Evolutionary conservation across 768 basidiomycete genomes (phyloP).

Genomic region (Boletus fagicola): DNA sequence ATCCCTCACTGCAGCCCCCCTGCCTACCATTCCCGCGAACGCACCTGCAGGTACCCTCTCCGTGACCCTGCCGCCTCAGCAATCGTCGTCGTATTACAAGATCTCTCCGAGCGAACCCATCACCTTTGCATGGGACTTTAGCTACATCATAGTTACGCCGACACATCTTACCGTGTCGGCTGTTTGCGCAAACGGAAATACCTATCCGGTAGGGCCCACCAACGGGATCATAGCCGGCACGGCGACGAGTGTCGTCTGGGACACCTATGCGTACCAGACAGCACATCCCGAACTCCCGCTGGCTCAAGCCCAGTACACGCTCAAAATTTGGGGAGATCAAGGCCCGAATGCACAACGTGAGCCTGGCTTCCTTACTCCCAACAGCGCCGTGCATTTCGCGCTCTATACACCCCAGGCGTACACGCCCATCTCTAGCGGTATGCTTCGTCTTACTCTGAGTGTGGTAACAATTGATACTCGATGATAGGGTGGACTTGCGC

Average conservation of each 20-base stretch:
- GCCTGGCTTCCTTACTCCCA: slow-evolving; percentile 52
- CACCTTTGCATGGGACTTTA: slow-evolving; percentile 92
- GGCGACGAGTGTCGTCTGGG: slow-evolving; percentile 54
- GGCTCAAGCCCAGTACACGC: slow-evolving; percentile 55
- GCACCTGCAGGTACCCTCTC: slow-evolving; percentile 64
- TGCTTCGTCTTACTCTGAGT: background rate
- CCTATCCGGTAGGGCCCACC: slow-evolving; percentile 62
- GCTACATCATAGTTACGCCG: slow-evolving; percentile 67
- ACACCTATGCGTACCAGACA: slow-evolving; percentile 53
- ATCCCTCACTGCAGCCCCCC: slow-evolving; percentile 4
- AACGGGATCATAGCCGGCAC: slow-evolving; percentile 50
- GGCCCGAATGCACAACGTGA: slow-evolving; percentile 47
- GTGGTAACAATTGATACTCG: background rate
- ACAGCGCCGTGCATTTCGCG: slow-evolving; percentile 52
- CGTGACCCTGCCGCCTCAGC: slow-evolving; percentile 79
- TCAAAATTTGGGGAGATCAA: slow-evolving; percentile 55
- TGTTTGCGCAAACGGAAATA: slow-evolving; percentile 60
- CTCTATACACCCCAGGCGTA: slow-evolving; percentile 55
- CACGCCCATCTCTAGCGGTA: slow-evolving; percentile 45
- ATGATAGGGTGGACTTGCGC: slow-evolving; percentile 18
- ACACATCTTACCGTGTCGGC: slow-evolving; percentile 57
- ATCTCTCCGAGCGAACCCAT: slow-evolving; percentile 70
- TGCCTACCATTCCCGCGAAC: slow-evolving; percentile 44
- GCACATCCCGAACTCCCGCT: slow-evolving; percentile 49
- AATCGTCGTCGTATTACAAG: slow-evolving; percentile 84